Base-by-base conservation (phyloP, 139 green algal genomes). In the Chlorella sp. region DNA sequence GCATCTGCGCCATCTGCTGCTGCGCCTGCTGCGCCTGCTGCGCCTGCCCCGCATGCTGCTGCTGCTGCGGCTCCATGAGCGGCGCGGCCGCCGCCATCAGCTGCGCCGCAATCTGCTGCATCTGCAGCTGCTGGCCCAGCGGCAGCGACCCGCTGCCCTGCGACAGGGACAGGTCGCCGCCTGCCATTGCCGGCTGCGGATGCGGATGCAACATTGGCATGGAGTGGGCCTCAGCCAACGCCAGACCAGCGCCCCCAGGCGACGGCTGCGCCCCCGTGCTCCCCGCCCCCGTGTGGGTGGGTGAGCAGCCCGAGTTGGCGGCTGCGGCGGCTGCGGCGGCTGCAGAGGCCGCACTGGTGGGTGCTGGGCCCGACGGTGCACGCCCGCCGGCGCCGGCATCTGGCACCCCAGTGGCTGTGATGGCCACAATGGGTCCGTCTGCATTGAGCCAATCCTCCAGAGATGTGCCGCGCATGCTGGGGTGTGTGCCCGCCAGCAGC, bases 401-500 rank as follows among this genome's bases (percentile, higher is more conserved):
- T 61, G 79, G 79, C 79, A 86, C 16, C 16, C 57, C 81, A 9
- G 81, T 76, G 21, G 36, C 36, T 36, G 82, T 85, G 48, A 85
- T 69, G 42, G 80, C 42, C 1, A 88, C 39, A 39, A 88, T 28
- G 36, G 83, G 83, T 11, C 68, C 83, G 1, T 79, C 83, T 15
- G 83, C 83, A 2, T 66, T 24, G 26, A 88, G 83, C 83, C 83
- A 88, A 11, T 88, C 83, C 7, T 48, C 83, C 26, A 88, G 64
- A 11, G 26, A 39, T 26, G 60, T 71, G 14, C 83, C 83, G 1
- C 83, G 83, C 64, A 79, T 79, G 83, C 83, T 88, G 36, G 83
- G 83, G 83, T 88, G 83, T 26, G 64, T 88, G 26, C 83, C 83
- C 5, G 83, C 83, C 83, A 81, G 83, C 83, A 88, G 64, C 36